phyloP scores from a whole-genome alignment of 2,329 filamentous ascomycete genomes.

The Cladophialophora immunda region DNA sequence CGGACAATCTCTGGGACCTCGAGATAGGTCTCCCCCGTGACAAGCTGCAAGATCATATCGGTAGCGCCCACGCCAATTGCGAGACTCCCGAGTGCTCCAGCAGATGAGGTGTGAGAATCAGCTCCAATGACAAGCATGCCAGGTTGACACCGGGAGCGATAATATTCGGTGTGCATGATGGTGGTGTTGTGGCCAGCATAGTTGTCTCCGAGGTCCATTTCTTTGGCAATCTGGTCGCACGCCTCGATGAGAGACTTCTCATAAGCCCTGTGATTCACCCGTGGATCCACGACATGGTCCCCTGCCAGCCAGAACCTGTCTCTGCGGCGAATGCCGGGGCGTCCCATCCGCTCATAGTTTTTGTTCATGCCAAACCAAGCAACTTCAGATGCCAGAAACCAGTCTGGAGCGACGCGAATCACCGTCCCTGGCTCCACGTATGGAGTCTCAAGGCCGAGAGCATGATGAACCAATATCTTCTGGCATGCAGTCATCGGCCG shows the following conservation, averaged over 20 bases:
- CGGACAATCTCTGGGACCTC: constrained; percentile 54
- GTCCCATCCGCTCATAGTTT: constrained; percentile 26
- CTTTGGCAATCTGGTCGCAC: constrained; percentile 48
- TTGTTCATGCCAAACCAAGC: constrained; percentile 30
- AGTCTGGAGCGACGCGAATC: constrained; percentile 23
- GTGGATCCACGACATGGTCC: constrained; percentile 60
- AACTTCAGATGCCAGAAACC: constrained; percentile 28
- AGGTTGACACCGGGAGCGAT: constrained; percentile 54
- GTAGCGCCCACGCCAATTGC: constrained; percentile 57
- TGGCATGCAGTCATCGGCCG: constrained; percentile 24
- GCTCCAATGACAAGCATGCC: constrained; percentile 55
- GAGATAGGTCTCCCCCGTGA: constrained; percentile 60
- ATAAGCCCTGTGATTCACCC: constrained; percentile 48
- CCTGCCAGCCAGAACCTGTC: constrained; percentile 61
- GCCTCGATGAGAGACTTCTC: constrained; percentile 49
- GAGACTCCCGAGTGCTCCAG: constrained; percentile 52
- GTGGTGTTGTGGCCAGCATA: constrained; percentile 40
- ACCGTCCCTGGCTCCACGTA: constrained; percentile 22
- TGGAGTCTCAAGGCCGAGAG: constrained; percentile 10
- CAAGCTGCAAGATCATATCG: constrained; percentile 56
- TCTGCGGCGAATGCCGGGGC: constrained; percentile 54
- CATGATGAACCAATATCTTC: constrained; percentile 27
- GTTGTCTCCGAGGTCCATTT: constrained; percentile 46
- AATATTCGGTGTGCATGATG: constrained; percentile 60
- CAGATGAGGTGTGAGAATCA: constrained; percentile 60